These are phyloP conservation scores for Phragmites australis DNA, from an alignment of 176 grass and related monocot species.

Conservation along the genomic window DNA sequence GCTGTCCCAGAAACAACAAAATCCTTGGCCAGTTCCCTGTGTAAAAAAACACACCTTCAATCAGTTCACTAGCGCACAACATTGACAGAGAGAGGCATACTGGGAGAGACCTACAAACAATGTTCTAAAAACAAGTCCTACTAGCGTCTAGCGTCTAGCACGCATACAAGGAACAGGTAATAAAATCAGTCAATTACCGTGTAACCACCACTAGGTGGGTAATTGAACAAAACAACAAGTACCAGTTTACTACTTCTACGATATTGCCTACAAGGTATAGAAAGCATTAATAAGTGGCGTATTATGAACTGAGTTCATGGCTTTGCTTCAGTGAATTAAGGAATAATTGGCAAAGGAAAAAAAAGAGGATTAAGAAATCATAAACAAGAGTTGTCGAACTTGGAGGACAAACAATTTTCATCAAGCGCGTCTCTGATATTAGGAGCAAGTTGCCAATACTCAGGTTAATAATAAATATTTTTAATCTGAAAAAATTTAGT, in stretches of 20 bases:
- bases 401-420: neutral
- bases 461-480: neutral
- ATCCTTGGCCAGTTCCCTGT: constrained; percentile 98
- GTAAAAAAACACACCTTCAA: constrained; percentile 18
- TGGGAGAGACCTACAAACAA: neutral
- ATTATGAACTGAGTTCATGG: neutral
- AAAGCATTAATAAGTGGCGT: neutral
- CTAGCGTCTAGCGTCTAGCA: too few relatives aligned
- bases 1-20: constrained; percentile 98
- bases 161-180: neutral
- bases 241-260: neutral
- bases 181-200: neutral
- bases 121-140: neutral
- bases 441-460: neutral
- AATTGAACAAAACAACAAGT: neutral
- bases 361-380: neutral
- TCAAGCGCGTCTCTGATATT: neutral
- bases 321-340: neutral
- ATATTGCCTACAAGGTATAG: neutral
- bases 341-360: neutral
- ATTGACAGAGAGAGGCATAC: neutral
- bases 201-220: neutral
- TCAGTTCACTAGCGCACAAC: constrained; percentile 23
- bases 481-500: neutral
- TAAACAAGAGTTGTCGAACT: neutral